Conservation (phyloP, 371 early-diverging fungal species). For the Apophysomyces ossiformis region DNA sequence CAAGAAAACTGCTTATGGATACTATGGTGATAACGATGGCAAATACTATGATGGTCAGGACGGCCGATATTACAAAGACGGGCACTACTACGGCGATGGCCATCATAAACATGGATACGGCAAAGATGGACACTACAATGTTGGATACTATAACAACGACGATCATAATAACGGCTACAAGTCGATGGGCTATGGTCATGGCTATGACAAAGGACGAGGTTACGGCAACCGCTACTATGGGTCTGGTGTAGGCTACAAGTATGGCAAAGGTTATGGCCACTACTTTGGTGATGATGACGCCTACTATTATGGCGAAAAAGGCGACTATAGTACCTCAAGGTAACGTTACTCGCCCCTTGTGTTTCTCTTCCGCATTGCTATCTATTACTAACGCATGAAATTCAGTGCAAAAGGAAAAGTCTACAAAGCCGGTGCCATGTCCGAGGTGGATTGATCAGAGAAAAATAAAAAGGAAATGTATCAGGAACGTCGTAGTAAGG, state of each 20-base stretch:
- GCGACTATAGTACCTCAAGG: not conserved
- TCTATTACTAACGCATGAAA: no score
- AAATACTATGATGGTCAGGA: not conserved
- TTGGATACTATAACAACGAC: not conserved
- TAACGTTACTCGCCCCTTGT: no score
- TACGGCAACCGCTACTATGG: no score
- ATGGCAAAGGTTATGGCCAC: not conserved
- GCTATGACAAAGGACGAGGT: not conserved
- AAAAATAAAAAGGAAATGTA: no score
- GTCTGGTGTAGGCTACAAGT: not conserved
- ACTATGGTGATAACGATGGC: not conserved
- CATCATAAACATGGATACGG: not conserved
- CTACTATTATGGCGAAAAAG: not conserved
- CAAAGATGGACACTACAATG: not conserved
- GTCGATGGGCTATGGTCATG: not conserved
- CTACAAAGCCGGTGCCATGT: no score
- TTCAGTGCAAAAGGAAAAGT: no score
- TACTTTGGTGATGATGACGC: not conserved
- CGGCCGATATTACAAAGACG: not conserved
- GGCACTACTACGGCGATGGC: not conserved
- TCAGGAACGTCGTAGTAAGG: no score
- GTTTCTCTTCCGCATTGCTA: no score
- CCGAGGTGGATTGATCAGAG: no score
- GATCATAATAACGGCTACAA: no score
- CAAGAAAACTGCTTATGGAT: not conserved